These are phyloP conservation scores for Luzula sylvatica DNA, from an alignment of 176 grass and related monocot species.

Conservation along the genomic window DNA sequence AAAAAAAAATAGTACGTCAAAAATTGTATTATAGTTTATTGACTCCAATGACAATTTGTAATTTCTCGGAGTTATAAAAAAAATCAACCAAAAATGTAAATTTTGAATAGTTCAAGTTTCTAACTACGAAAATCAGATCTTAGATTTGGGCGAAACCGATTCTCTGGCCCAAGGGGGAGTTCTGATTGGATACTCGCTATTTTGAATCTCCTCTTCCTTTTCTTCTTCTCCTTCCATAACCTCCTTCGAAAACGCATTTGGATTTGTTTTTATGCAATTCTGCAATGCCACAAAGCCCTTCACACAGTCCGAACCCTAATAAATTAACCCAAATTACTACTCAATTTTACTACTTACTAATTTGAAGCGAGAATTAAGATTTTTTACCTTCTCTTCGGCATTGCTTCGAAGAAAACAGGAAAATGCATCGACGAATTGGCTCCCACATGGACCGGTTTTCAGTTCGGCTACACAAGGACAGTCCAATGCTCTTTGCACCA, in stretches of 20 bases:
- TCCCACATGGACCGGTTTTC: slow-evolving; percentile 87
- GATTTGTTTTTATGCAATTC: slow-evolving; percentile 74
- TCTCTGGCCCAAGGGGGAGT: slow-evolving; percentile 83
- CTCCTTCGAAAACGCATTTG: slow-evolving; percentile 88
- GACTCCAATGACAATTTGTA: no score
- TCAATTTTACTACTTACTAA: no score
- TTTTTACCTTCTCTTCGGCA: slow-evolving; percentile 67
- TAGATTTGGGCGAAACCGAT: slow-evolving; percentile 28
- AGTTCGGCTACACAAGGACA: slow-evolving; percentile 82
- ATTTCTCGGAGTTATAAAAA: no score
- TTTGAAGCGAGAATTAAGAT: background rate
- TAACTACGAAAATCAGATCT: slow-evolving; percentile 16
- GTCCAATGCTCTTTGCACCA: slow-evolving; percentile 77
- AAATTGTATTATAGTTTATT: no score
- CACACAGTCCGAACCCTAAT: slow-evolving; percentile 91
- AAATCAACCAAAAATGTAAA: slow-evolving; percentile 7
- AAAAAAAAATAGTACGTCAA: no score
- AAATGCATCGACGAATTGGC: slow-evolving; percentile 67
- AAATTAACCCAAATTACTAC: slow-evolving; percentile 10
- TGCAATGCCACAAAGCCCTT: slow-evolving; percentile 68
- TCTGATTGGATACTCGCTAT: slow-evolving; percentile 45
- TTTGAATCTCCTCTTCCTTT: slow-evolving; percentile 44
- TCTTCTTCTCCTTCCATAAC: slow-evolving; percentile 48
- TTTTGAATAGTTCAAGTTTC: background rate
- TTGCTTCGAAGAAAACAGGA: slow-evolving; percentile 79